Conservation (phyloP, 257 asterid species). For the Craterostigma plantagineum region DNA sequence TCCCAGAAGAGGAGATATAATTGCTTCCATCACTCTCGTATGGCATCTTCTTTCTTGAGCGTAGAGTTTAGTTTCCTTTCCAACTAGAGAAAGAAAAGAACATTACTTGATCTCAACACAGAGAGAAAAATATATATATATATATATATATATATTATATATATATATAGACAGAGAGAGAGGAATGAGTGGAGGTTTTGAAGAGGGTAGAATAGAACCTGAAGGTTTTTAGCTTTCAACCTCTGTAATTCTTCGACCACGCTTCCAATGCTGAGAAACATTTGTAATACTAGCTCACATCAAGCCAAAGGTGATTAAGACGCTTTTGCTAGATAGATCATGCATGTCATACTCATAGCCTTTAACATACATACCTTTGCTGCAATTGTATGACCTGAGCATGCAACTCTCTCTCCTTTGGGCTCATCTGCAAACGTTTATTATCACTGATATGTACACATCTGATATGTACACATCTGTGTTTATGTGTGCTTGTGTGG, state of each 20-base stretch:
- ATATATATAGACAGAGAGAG: too few relatives aligned
- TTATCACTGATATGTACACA: not conserved
- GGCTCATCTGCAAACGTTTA: conserved; percentile 25
- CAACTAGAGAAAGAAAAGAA: conserved; percentile 27
- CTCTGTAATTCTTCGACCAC: too few relatives aligned
- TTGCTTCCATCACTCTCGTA: conserved; percentile 19
- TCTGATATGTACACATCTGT: not conserved
- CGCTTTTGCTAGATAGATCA: not conserved
- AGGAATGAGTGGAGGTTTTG: too few relatives aligned
- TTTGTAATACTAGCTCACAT: not conserved
- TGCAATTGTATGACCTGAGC: conserved; percentile 73
- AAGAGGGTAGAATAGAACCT: too few relatives aligned
- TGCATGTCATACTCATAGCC: not conserved
- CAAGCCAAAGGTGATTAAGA: not conserved
- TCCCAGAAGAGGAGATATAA: too few relatives aligned
- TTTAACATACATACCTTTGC: conserved; percentile 40
- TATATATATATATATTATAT: too few relatives aligned
- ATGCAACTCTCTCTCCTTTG: conserved; percentile 63
- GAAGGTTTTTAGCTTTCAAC: too few relatives aligned
- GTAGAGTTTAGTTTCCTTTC: conserved; percentile 37
- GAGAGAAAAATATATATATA: too few relatives aligned
- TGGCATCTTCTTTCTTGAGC: conserved; percentile 33
- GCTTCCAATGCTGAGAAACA: too few relatives aligned
- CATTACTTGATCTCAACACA: not conserved
- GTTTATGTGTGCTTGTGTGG: not conserved